phyloP scores from a whole-genome alignment of 2,329 filamentous ascomycete genomes.

The Monilinia polystroma region DNA sequence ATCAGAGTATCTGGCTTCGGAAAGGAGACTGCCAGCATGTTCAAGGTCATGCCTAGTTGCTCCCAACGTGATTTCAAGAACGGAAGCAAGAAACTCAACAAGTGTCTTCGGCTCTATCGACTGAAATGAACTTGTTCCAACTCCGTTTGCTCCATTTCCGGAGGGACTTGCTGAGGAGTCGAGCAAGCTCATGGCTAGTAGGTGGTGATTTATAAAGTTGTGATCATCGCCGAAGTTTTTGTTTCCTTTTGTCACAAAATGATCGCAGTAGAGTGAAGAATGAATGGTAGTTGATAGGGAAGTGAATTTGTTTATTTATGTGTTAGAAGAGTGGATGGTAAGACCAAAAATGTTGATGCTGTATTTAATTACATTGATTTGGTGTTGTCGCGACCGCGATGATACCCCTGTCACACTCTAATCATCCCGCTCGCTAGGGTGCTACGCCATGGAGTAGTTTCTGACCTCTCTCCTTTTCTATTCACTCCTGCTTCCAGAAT shows the following conservation, averaged over 20 bases:
- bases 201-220: conserved; percentile 25
- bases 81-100: conserved; percentile 68
- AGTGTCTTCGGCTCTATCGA: conserved; percentile 66
- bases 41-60: conserved; percentile 77
- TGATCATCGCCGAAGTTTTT: conserved; percentile 32
- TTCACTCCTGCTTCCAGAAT: conserved; percentile 15
- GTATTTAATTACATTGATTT: conserved; percentile 19
- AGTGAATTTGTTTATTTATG: conserved; percentile 21
- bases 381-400: conserved; percentile 24
- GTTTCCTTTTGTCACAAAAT: conserved; percentile 9
- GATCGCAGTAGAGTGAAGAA: conserved; percentile 24
- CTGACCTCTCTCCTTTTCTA: conserved; percentile 1
- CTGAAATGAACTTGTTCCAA: conserved; percentile 44
- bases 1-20: conserved; percentile 67
- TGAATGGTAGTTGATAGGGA: conserved; percentile 19
- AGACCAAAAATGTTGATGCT: conserved; percentile 28
- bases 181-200: conserved; percentile 39
- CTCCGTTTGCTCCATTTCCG: conserved; percentile 38
- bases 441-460: conserved; percentile 18
- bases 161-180: conserved; percentile 37
- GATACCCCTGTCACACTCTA: conserved; percentile 18
- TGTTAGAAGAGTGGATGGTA: conserved; percentile 27
- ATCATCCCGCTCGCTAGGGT: conserved; percentile 13
- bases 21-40: conserved; percentile 77
- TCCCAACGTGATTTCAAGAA: conserved; percentile 72